Base-by-base conservation (phyloP, 1,139 yeast species). In the Blastobotrys buckinghamii region DNA sequence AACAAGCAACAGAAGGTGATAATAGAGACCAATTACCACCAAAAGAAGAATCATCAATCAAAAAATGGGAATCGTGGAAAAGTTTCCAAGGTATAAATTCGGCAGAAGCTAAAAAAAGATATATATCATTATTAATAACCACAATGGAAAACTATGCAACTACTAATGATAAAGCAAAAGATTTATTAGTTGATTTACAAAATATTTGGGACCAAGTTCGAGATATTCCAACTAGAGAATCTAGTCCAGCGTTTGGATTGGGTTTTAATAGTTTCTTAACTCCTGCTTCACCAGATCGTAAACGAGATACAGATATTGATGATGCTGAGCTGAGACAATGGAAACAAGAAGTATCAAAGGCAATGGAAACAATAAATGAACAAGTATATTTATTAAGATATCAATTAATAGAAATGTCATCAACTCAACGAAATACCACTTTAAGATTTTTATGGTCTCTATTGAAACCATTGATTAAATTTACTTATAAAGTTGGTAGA, bases 1-100 rank as follows among this genome's bases (percentile, higher is more conserved):
- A 87, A 60, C 96, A 87, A 62, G 90, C 95, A 2, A 85, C 94
- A 49, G 1, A 85, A 65, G 96, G 95, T 1, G 80, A 87, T 62
- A 88, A 84, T 4, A 78, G 77, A 44, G 82, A 82, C 5, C 16
- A 22, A 17, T 6, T 24, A 2, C 12, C 22, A 32, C 42, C 42
- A 39, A 36, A 29, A 12, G 47, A 39, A 19, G 39, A 40, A n/a
- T 17, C 35, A 27, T 36, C 29, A 12, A 24, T 15, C 17, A 44
- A 44, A 32, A 48, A 43, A 48, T 44, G 47, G 59, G 92, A 84
- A 58, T 88, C 95, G 0, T 87, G 96, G 95, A 80, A 82, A 58
- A 67, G 76, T 22, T 88, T 84, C 61, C 79, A 81, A 57, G 95
- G 95, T 0, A 60, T 84, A 27, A 64, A 78, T n/a, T 76, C 75